Evolutionary conservation across 176 grass and related monocot species (phyloP), one percentile per base, ranked within the genome.

Genomic region (Phoenix dactylifera): DNA sequence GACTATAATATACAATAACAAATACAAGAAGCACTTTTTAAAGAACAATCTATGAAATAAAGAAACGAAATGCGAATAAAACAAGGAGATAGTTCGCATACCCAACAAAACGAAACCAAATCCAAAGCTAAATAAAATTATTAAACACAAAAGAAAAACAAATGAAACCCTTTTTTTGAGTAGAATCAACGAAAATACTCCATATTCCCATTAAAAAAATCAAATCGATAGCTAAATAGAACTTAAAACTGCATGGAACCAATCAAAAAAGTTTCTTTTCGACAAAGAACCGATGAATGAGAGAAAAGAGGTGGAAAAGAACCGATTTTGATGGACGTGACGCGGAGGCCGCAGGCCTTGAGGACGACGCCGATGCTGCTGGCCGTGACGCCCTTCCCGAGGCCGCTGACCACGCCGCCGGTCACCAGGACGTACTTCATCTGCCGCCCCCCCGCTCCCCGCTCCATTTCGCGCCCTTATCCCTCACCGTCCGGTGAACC

Each of bases 291-390:
- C 29, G 18, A 53, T 18, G n/a, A 71, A 26, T 52, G 70, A 59
- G 74, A 69, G 61, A 64, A 51, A 23, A 62, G 24, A 16, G 10
- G 9, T n/a, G 17, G n/a, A 22, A 16, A 12, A 49, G 24, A 50
- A 95, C 90, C 91, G 68, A 95, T 95, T 74, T 95, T 95, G 81
- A 95, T 84, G 83, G 83, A 95, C 50, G 91, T 95, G 61, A 95
- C 83, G 74, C 86, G 91, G 19, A 95, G 80, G 30, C 86, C 86
- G 53, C 83, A 90, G 68, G 91, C 67, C 74, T 90, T 86, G 77
- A 95, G 91, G 51, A 95, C 83, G 74, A 95, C 86, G 71, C 91
- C 86, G 75, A 87, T 72, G 80, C 86, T 90, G 54, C 91, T 90
- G 60, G 86, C 91, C 0, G 91, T 95, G 68, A 95, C 91, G 58